These are phyloP conservation scores for Amniculicola lignicola DNA, from an alignment of 495 filamentous ascomycete genomes.

Conservation along the genomic window DNA sequence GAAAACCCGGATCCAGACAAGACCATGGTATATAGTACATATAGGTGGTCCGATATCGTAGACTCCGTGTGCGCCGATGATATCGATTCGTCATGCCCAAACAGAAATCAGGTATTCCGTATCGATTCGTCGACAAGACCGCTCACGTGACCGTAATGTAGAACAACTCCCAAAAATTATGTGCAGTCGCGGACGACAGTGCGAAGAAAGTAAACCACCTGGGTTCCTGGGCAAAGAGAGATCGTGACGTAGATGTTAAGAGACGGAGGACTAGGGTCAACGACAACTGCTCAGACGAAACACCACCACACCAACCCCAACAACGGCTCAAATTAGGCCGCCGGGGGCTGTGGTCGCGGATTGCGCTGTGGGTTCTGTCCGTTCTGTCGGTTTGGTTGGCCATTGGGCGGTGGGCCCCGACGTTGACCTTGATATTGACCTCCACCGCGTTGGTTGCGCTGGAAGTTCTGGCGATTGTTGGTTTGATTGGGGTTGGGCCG, in stretches of 20 bases:
- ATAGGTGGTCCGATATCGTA: slow-evolving; percentile 24
- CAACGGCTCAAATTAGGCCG: slow-evolving; percentile 15
- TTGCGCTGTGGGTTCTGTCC: slow-evolving; percentile 29
- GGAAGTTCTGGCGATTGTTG: slow-evolving; percentile 22
- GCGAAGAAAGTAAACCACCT: slow-evolving; percentile 18
- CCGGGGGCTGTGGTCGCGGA: slow-evolving; percentile 24
- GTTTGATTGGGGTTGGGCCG: slow-evolving; percentile 11
- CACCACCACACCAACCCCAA: slow-evolving; percentile 4
- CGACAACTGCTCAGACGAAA: slow-evolving; percentile 31
- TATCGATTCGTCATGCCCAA: slow-evolving; percentile 33
- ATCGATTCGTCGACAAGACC: slow-evolving; percentile 30
- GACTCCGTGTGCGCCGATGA: slow-evolving; percentile 30
- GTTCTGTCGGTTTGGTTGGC: slow-evolving; percentile 29
- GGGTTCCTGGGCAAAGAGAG: slow-evolving; percentile 30
- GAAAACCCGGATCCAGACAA: slow-evolving; percentile 20
- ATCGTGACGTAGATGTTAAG: slow-evolving; percentile 29
- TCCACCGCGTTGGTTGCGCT: slow-evolving; percentile 23
- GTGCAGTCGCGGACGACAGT: slow-evolving; percentile 23
- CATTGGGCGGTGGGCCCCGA: slow-evolving; percentile 15
- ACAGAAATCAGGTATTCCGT: slow-evolving; percentile 32
- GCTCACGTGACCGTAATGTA: slow-evolving; percentile 26
- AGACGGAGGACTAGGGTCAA: slow-evolving; percentile 12
- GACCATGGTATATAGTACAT: slow-evolving; percentile 35
- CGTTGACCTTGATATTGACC: slow-evolving; percentile 27
- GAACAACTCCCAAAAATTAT: slow-evolving; percentile 26